Conservation (phyloP, 169 alveolate species). For the Plasmodium fragile region DNA sequence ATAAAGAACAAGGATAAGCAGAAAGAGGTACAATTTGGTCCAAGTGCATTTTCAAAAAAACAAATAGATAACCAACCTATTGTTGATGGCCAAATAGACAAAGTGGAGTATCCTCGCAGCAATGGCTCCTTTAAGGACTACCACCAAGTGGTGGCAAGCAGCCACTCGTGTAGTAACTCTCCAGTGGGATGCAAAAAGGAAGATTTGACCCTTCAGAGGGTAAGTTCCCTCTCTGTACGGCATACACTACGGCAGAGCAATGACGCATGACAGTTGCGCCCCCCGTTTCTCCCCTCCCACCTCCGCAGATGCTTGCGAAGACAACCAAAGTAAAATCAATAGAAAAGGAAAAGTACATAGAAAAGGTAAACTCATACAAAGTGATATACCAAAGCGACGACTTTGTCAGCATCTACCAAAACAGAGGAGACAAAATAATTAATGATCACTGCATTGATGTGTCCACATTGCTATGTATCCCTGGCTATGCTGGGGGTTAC, state of each 20-base stretch:
- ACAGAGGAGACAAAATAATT: background rate
- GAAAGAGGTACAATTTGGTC: background rate
- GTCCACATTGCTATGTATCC: conserved; percentile 56
- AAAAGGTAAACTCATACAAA: conserved; percentile 25
- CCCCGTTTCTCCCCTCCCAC: background rate
- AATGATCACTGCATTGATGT: conserved; percentile 12
- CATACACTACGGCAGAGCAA: background rate
- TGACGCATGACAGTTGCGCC: background rate
- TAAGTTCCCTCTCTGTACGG: background rate
- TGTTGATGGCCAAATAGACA: background rate
- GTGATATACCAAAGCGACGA: conserved; percentile 38
- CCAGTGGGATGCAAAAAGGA: background rate
- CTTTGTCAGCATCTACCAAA: conserved; percentile 48
- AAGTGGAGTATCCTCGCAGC: background rate
- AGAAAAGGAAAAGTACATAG: conserved; percentile 22
- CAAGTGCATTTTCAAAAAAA: background rate
- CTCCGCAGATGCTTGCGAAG: background rate
- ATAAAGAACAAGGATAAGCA: background rate
- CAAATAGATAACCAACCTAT: background rate
- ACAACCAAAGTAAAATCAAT: conserved; percentile 9
- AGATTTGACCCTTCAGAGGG: background rate
- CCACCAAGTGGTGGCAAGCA: background rate
- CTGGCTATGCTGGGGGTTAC: conserved; percentile 61
- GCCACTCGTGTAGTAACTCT: background rate
- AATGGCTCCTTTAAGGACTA: background rate